Base-by-base conservation (phyloP, 805 yeast genomes). In the Metahyphopichia silvanorum region DNA sequence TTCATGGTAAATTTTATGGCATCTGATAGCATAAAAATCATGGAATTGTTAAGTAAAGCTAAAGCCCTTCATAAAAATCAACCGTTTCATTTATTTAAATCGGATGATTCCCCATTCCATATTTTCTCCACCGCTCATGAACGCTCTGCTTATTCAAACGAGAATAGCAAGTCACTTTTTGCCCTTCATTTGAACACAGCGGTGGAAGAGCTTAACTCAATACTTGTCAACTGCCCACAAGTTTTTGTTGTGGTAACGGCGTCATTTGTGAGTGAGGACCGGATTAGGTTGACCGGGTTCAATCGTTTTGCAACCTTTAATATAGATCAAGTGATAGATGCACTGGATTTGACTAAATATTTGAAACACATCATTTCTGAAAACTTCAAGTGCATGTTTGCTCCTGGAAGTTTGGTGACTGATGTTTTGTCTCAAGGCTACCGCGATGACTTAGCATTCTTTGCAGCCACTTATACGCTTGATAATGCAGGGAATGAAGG, bases 51-150 rank as follows among this genome's bases (percentile, higher is more conserved):
- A 5, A 76, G 79, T 37, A 82, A 85, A 52, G 83, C 95, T 0
- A 77, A 76, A 39, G 73, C 86, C 14, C 65, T 89, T 33, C 77
- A 78, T 50, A 89, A 91, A 49, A 74, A 79, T 1, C 83, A 87
- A 29, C 89, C 96, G 3, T 87, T 89, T 59, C 96, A 89, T 60
- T 60, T 91, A 20, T 91, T 91, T 66, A 77, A 73, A 43, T 65
- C 76, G 3, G 10, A 40, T 39, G 39, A 60, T 40, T 15, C 27
- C 16, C 20, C 55, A 17, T 65, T 38, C 48, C 69, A 21, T 16
- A 47, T 81, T 1, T 84, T 74, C 51, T 77, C 78, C 9, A 76
- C 88, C 3, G 93, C 93, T 0, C 94, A 85, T 50, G 85, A 79
- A 44, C 43, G 59, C 2, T 45, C 57, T 0, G 61, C 70, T 1